These are phyloP conservation scores for Crotalaria pallida DNA, from an alignment of 306 rosid species.

Conservation along the genomic window DNA sequence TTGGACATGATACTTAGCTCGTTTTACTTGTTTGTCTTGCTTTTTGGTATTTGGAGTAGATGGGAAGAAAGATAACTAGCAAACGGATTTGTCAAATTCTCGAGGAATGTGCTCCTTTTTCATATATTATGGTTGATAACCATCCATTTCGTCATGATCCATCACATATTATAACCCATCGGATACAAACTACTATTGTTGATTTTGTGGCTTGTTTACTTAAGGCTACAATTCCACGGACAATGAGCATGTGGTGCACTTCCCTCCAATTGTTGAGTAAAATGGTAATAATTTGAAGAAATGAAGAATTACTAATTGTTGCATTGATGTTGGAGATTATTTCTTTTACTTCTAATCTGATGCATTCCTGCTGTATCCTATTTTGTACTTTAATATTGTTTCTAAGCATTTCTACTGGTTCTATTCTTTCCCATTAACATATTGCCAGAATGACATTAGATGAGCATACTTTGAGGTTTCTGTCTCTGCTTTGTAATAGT, in stretches of 20 bases:
- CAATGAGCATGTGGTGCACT: slow-evolving; percentile 49
- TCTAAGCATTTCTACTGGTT: neutral
- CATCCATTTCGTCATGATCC: slow-evolving; percentile 93
- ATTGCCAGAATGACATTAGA: neutral
- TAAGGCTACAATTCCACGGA: slow-evolving; percentile 38
- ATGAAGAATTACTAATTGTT: slow-evolving; percentile 3
- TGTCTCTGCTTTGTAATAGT: slow-evolving; percentile 2
- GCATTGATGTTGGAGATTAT: neutral
- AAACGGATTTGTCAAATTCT: slow-evolving; percentile 75
- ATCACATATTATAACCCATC: slow-evolving; percentile 79
- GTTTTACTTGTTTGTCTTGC: neutral
- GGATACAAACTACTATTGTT: slow-evolving; percentile 60
- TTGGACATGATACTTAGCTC: neutral
- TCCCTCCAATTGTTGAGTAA: slow-evolving; percentile 50
- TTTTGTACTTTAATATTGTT: slow-evolving; percentile 4
- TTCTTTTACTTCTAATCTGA: slow-evolving; percentile 12
- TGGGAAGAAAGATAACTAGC: slow-evolving; percentile 94
- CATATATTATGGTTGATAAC: slow-evolving; percentile 79
- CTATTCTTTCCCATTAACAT: slow-evolving; percentile 9
- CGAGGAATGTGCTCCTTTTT: slow-evolving; percentile 64
- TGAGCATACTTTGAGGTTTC: neutral
- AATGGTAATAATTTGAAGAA: slow-evolving; percentile 52
- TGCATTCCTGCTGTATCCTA: slow-evolving; percentile 5
- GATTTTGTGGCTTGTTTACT: slow-evolving; percentile 56
- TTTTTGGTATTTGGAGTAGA: slow-evolving; percentile 42